Conservation (phyloP, 352 stramenopile species). For the Globisporangium viniferum region DNA sequence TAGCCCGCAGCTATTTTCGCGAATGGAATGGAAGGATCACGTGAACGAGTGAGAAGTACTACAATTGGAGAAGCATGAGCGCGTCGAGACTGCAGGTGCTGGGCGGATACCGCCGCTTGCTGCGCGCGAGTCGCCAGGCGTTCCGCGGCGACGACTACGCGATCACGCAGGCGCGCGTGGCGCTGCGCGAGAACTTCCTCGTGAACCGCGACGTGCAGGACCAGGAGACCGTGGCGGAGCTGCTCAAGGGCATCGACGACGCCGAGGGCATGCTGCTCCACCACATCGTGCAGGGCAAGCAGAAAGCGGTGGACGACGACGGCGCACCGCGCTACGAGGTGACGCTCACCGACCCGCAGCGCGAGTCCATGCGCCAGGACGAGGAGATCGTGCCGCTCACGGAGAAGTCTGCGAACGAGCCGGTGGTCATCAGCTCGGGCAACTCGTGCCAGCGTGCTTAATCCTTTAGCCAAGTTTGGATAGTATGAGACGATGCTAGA, state of each 20-base stretch:
- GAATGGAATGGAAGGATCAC: constrained; percentile 10
- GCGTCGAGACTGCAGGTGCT: constrained; percentile 53
- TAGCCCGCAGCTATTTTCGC: background rate
- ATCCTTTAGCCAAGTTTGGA: constrained; percentile 1
- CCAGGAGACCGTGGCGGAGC: constrained; percentile 39
- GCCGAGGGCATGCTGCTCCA: constrained; percentile 83
- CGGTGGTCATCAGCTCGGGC: constrained; percentile 78
- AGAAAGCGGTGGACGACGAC: constrained; percentile 34
- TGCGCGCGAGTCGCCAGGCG: constrained; percentile 67
- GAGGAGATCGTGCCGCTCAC: constrained; percentile 80
- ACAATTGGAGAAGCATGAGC: constrained; percentile 30
- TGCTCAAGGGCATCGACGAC: constrained; percentile 78
- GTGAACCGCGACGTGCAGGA: constrained; percentile 61
- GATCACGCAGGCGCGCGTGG: constrained; percentile 46
- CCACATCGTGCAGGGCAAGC: constrained; percentile 78
- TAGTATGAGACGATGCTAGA: background rate
- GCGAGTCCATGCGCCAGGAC: constrained; percentile 73
- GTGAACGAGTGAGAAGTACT: background rate
- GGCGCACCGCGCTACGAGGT: constrained; percentile 58
- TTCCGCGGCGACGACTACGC: constrained; percentile 74
- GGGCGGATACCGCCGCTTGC: constrained; percentile 68
- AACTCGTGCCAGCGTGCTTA: constrained; percentile 66
- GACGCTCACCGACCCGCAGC: constrained; percentile 77
- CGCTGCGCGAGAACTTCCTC: constrained; percentile 69
- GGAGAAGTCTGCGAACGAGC: constrained; percentile 64